A percentile compares a stretch with the other conserved stretches of the same genome.
phyloP scores from a whole-genome alignment of 345 rosid genomes.

The Firmiana major region DNA sequence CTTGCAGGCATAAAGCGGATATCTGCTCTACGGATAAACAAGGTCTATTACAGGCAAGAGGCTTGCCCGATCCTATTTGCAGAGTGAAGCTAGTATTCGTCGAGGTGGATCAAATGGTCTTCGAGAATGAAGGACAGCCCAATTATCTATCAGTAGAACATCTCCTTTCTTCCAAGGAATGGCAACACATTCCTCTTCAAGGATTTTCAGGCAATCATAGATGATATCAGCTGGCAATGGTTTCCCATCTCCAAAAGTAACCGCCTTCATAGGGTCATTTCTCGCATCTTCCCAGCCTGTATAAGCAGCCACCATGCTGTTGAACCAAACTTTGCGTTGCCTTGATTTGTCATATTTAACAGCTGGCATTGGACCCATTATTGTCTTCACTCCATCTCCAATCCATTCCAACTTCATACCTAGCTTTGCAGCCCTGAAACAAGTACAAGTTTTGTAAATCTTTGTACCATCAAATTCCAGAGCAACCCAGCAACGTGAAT shows the following conservation, averaged over 20 bases:
- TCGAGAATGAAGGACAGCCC: conserved; percentile 73
- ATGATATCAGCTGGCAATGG: conserved; percentile 62
- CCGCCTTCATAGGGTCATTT: conserved; percentile 71
- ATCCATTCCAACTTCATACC: conserved; percentile 88
- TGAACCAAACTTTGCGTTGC: conserved; percentile 82
- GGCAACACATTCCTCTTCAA: conserved; percentile 76
- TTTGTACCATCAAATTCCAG: too few species aligned
- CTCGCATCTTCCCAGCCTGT: conserved; percentile 79
- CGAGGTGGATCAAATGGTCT: conserved; percentile 74
- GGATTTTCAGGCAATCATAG: conserved; percentile 51
- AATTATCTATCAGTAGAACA: conserved; percentile 67
- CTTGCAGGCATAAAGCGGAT: neutral
- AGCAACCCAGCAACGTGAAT: too few species aligned
- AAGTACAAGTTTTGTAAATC: too few species aligned
- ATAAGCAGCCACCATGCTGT: conserved; percentile 89
- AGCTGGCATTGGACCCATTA: conserved; percentile 90
- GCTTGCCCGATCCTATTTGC: conserved; percentile 37
- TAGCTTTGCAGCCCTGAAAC: conserved; percentile 64
- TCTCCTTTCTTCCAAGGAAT: conserved; percentile 93
- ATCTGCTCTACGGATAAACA: neutral
- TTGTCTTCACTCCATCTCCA: conserved; percentile 43
- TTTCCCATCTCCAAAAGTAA: conserved; percentile 67
- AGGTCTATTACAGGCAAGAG: neutral
- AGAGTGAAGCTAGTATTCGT: conserved; percentile 75
- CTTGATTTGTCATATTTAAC: conserved; percentile 56